A percentile compares a stretch with the other conserved stretches of the same genome.
These are phyloP conservation scores for Sphaerosporella brunnea DNA, from an alignment of 495 filamentous ascomycete genomes.

Conservation along the genomic window DNA sequence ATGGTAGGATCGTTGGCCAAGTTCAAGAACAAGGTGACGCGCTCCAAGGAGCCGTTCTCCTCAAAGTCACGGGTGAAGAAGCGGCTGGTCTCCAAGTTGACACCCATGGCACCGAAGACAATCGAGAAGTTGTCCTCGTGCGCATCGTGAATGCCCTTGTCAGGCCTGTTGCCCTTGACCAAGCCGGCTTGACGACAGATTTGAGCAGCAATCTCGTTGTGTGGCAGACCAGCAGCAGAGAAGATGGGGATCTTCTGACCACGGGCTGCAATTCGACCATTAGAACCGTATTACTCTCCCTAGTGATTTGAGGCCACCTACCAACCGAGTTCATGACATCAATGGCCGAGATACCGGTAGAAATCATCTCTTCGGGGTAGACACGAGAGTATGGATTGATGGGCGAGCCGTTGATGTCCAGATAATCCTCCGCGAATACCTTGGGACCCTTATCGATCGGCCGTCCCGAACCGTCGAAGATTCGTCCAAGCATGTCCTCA, in stretches of 20 bases:
- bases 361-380: constrained; percentile 99
- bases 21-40: constrained; percentile 93
- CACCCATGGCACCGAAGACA: constrained; percentile 99
- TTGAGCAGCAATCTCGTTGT: constrained; percentile 97
- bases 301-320: constrained; percentile 9
- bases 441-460: constrained; percentile 98
- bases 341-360: constrained; percentile 97
- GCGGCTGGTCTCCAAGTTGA: constrained; percentile 95
- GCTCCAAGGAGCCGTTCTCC: constrained; percentile 96
- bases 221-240: constrained; percentile 91
- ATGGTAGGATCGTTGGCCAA: constrained; percentile 98
- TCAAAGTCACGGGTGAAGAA: constrained; percentile 99
- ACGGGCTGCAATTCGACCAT: constrained; percentile 36
- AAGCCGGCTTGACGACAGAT: constrained; percentile 92
- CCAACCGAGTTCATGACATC: constrained; percentile 99
- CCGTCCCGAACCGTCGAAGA: constrained; percentile 94
- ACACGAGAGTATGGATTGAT: constrained; percentile 98
- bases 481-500: constrained; percentile 97
- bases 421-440: constrained; percentile 89
- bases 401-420: constrained; percentile 97
- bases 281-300: constrained; percentile 2
- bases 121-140: constrained; percentile 99
- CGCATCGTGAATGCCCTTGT: constrained; percentile 87
- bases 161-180: constrained; percentile 50
- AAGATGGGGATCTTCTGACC: constrained; percentile 99